Conservation (phyloP, 805 yeast genomes). For the Cyberlindnera japonica region DNA sequence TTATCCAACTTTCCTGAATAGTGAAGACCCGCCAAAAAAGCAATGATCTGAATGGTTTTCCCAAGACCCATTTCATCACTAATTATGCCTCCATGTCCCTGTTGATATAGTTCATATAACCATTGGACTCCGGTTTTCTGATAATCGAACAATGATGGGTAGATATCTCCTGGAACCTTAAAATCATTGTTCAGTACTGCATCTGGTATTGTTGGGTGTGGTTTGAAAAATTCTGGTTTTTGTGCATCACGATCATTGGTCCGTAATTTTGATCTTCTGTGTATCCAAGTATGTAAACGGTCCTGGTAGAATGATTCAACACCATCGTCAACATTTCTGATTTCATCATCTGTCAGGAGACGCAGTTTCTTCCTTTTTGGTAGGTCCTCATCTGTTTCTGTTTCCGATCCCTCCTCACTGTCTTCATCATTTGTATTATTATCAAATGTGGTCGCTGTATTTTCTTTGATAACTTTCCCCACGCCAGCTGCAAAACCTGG, state of each 20-base stretch:
- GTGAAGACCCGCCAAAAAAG: conserved; percentile 88
- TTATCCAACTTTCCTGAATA: conserved; percentile 69
- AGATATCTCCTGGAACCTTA: conserved; percentile 85
- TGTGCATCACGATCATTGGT: conserved; percentile 11
- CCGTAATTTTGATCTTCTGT: conserved; percentile 45
- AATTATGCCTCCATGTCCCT: conserved; percentile 88
- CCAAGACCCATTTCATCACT: conserved; percentile 99
- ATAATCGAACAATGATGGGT: conserved; percentile 81
- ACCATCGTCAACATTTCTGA: conserved; percentile 72
- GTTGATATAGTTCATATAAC: conserved; percentile 91
- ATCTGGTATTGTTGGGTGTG: conserved; percentile 77
- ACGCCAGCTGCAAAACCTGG: conserved; percentile 22
- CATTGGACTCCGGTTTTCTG: conserved; percentile 97
- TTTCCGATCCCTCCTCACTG: conserved; percentile 17
- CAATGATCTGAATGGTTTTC: conserved; percentile 87
- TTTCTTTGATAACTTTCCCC: conserved; percentile 15
- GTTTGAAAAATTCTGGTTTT: conserved; percentile 60
- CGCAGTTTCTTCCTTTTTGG: conserved; percentile 13
- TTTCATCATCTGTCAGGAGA: conserved; percentile 30
- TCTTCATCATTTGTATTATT: conserved; percentile 17
- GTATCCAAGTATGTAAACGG: conserved; percentile 59
- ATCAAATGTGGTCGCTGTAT: conserved; percentile 13
- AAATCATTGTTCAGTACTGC: conserved; percentile 69
- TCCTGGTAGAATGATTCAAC: conserved; percentile 59
- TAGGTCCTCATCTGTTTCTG: conserved; percentile 21